Base-by-base conservation (phyloP, 768 basidiomycete species). In the Fomitopsis serialis region DNA sequence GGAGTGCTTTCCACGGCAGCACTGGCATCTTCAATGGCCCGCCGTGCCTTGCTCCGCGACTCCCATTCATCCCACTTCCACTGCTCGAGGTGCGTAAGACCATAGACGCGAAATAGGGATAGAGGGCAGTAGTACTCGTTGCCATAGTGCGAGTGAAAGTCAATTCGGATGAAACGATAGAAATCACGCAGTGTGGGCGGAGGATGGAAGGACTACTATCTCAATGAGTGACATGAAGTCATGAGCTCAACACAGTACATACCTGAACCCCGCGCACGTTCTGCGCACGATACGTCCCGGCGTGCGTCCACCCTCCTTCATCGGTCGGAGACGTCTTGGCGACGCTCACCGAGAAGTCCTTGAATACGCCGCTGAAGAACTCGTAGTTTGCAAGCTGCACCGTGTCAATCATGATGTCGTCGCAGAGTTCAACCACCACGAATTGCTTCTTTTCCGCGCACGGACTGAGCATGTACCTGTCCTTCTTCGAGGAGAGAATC, bases 81-180 rank as follows among this genome's bases (percentile, higher is more conserved):
- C 61, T 94, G 83, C 57, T 98, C 95, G 58, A 98, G 84, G 71
- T 98, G 94, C 1, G 94, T 98, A 50, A 96, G 82, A 5, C 97
- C 97, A 57, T 94, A 98, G 1, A 97, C 93, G 25, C 93, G 85
- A 17, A 98, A 78, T 0, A 98, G 80, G 0, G 91, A 94, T 17
- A 98, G 77, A 0, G 97, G 97, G 63, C 97, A 99, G 66, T 94
- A 98, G 71, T 88, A 98, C 68, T 99, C 97, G 62, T 82, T 88
- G 19, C 93, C 91, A 61, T 97, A 98, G 64, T 94, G 88, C 0
- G 91, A 88, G 47, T 88, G 80, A 66, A 99, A 98, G 68, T 98
- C 94, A 63, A 99, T 81, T 1, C 95, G 85, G 53, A 99, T 83
- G 65, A 87, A 98, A 13, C 95, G 87, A 68, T 95, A 97, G 70